Evolutionary conservation across 1,139 yeast species (phyloP), one percentile per base, ranked within the genome.

Genomic region (Pichia terricola): DNA sequence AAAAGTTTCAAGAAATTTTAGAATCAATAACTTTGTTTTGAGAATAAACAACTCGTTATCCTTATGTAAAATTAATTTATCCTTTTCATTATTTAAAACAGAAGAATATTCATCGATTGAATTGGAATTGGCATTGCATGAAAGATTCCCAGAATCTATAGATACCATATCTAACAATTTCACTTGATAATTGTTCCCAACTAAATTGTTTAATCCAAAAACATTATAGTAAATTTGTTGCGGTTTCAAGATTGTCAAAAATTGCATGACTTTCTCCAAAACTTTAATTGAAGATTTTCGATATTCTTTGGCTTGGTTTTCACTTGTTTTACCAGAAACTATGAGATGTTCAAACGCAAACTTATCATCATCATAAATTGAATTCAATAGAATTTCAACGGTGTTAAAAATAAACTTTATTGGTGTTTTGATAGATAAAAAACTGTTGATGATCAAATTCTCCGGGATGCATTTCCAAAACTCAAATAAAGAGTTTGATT

Each of bases 151-250:
- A 7, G 55, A 42, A 2, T 58, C 51, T 5, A 62, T 53, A 5
- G 51, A 32, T 3, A 66, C 43, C 16, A 53, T 49, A 9, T 59
- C 59, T 27, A 68, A 47, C 8, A 65, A 51, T 28, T 43, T 41
- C 25, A 54, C 48, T 42, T 59, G 76, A 4, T 50, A 47, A 50
- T 75, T 77, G 49, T 74, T 74, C 0, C 85, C 85, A 32, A 76
- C 48, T 2, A 68, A 51, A 49, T 81, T 56, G 54, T 75, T 78
- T 44, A 80, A 60, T 0, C 86, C 83, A 52, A 65, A 72, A 40
- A 72, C 65, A 59, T 65, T 60, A 42, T 72, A 67, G 45, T 68
- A 72, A 34, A 67, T 55, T 0, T 73, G 69, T 4, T 72, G 11
- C 3, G 46, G 41, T 22, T 35, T 28, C 8, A 45, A 22, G 28